Conservation (phyloP, 2,329 filamentous ascomycete genomes). For the Neobulgaria alba region DNA sequence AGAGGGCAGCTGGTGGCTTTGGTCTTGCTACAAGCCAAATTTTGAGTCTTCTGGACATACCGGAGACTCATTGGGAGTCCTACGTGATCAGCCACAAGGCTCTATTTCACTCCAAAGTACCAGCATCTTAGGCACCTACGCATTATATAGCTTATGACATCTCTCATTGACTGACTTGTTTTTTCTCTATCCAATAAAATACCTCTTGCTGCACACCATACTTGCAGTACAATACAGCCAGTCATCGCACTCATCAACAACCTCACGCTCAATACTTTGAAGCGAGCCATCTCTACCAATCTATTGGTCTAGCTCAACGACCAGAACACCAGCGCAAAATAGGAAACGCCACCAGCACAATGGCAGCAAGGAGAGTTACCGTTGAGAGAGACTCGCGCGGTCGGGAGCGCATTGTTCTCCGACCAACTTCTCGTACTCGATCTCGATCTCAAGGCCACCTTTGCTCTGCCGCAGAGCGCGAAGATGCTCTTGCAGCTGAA, state of each 20-base stretch:
- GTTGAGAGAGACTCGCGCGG: constrained; percentile 17
- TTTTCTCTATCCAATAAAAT: constrained; percentile 12
- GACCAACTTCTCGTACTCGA: constrained; percentile 3
- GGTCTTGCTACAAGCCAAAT: too few species aligned
- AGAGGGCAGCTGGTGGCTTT: too few species aligned
- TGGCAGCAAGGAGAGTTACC: constrained; percentile 12
- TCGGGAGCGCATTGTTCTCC: constrained; percentile 14
- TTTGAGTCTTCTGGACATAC: too few species aligned
- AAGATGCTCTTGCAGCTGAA: constrained; percentile 10
- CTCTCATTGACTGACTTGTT: constrained; percentile 14
- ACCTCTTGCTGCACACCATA: constrained; percentile 8
- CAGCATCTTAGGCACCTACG: constrained; percentile 11
- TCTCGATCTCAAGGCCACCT: constrained; percentile 9
- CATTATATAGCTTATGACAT: constrained; percentile 7
- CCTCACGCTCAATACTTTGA: constrained; percentile 4
- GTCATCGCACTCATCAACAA: background rate
- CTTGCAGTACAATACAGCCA: constrained; percentile 6
- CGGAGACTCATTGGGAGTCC: too few species aligned
- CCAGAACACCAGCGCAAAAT: constrained; percentile 7
- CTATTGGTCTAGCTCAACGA: constrained; percentile 7
- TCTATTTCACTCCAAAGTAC: constrained; percentile 7
- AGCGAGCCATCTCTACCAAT: background rate
- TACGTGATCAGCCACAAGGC: constrained; percentile 12
- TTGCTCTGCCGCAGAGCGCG: constrained; percentile 14
- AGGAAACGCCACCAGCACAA: constrained; percentile 16